Evolutionary conservation across 1,284 basidiomycete species (phyloP), one percentile per base, ranked within the genome.

Genomic region (Sanghuangporus weigelae): DNA sequence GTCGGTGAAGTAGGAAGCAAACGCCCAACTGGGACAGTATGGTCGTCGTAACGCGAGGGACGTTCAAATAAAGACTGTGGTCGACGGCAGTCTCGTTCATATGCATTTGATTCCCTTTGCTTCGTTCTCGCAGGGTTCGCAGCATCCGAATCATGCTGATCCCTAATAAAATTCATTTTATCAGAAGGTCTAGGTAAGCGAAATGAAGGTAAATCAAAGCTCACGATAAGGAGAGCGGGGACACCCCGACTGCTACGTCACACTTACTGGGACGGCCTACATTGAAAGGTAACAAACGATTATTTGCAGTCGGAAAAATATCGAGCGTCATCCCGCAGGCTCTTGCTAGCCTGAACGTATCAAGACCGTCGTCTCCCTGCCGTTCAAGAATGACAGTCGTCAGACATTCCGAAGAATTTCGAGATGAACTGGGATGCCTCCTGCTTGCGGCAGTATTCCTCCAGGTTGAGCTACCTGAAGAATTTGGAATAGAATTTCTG

Each of bases 291-390:
- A 31, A 31, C 5, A 21, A 35, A n/a, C n/a, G 55, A 19, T 55
- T 55, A n/a, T 31, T 48, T 21, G 60, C 23, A 16, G 42, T 44
- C 7, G 40, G 23, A 21, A 59, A 35, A 10, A 56, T 40, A 51
- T 63, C 56, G 31, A 54, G 55, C 5, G 62, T 62, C 62, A 63
- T 63, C 23, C 56, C 62, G 31, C 62, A 63, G 2, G 62, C 62
- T 7, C 62, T 55, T 16, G 56, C 55, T 14, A 19, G 62, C 26
- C 53, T 57, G 39, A 63, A 63, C 1, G 56, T 53, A 46, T 63
- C 62, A 10, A 54, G 31, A 46, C 53, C 57, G 21, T 35, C 38
- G 2, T 63, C 62, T 39, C 42, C 57, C 14, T 55, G 62, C 6
- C 62, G 36, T 26, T 63, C 50, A 6, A 63, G 48, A n/a, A 46